Evolutionary conservation across 345 rosid species (phyloP), one percentile per base, ranked within the genome.

Genomic region (Citrus inodora): DNA sequence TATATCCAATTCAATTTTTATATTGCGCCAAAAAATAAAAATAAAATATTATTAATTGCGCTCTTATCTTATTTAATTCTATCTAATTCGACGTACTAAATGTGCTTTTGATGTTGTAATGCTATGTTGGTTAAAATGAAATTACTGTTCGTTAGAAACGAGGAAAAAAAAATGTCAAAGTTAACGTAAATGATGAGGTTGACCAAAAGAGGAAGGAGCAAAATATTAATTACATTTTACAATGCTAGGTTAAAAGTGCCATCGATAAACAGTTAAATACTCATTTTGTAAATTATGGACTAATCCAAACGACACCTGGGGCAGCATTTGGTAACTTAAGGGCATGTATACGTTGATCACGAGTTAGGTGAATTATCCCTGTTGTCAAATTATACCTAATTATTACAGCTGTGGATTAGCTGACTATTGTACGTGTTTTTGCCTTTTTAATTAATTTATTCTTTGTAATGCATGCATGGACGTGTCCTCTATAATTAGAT

Each of bases 361-460:
- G 67, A 63, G 32, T 28, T 63, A 2, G 67, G 62, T 27, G 24
- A n/a, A 58, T 8, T 24, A 22, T n/a, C 59, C 28, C 32, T 17
- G 6, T n/a, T 2, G 5, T 24, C 13, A 6, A 35, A 73, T 56
- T 35, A 56, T 19, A 73, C 51, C 33, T 59, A 73, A 25, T 74
- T 60, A 74, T 60, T 59, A 28, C 78, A 63, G 28, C 60, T 75
- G 59, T 28, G 48, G 46, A 46, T 40, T 75, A 6, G 70, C 27
- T 75, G 27, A 19, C 62, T 21, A 38, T 75, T 24, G 55, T 60
- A 37, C 66, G 19, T 17, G 40, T 37, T 38, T 25, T 60, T 25
- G 5, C 27, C 58, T 30, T 75, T 75, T 75, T 64, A 28, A 63
- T 61, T 63, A 63, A 21, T 71, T 55, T 32, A 32, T 55, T 64